Evolutionary conservation across 495 filamentous ascomycete species (phyloP), one percentile per base, ranked within the genome.

Genomic region (Bacidia rubella): DNA sequence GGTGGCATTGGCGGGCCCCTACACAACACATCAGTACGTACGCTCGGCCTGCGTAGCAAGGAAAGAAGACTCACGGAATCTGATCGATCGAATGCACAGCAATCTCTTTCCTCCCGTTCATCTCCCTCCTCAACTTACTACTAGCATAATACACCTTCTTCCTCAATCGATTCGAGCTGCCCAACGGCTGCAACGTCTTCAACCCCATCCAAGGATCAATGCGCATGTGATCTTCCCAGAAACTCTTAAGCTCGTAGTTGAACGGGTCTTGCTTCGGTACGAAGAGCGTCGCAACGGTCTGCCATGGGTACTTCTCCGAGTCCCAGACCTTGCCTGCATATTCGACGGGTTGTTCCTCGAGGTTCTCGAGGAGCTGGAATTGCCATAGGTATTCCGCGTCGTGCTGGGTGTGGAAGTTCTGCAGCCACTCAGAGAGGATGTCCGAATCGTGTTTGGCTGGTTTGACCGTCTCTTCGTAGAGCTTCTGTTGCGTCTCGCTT

Each of bases 241-340:
- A 72, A 0, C 60, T 59, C 47, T 67, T 69, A 26, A 69, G 54
- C 51, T 66, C 66, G 22, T 66, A 68, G 35, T 66, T 62, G 40
- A 67, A 73, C 12, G 59, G 63, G n/a, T 75, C 71, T 48, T 74
- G 68, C 55, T 66, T 64, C 11, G 67, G 66, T 50, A 74, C 66
- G 24, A 68, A 53, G 20, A 74, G 54, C 32, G 59, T 66, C 15
- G 68, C 74, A 17, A 75, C 67, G 19, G 68, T 68, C 54, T 73
- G 69, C 62, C 61, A 74, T 2, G 73, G 74, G 42, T 74, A 74
- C 51, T 70, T 74, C 55, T 66, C 64, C 22, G 65, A 54, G 54
- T 74, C 70, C 70, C 69, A 75, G 0, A 68, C 59, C n/a, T 65
- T 66, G 11, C 72, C 71, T 19, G 70, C 61, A 53, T 73, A 72